A percentile compares a stretch with the other conserved stretches of the same genome.
These are phyloP conservation scores for Salix dunnii DNA, from an alignment of 345 rosid species.

Conservation along the genomic window DNA sequence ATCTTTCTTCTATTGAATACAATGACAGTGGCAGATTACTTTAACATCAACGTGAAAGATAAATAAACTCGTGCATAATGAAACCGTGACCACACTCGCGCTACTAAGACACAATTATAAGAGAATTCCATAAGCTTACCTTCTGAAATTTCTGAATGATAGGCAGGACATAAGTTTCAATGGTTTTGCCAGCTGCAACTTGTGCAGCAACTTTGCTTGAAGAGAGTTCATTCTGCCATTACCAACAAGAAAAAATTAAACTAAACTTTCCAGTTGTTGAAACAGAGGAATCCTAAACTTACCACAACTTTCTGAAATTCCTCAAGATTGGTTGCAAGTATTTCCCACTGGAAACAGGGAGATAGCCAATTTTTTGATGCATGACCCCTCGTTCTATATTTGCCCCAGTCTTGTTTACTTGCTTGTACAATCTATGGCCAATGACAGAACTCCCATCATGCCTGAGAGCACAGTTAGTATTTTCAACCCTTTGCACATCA, in stretches of 20 bases:
- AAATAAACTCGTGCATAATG: not conserved
- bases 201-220: slow-evolving; percentile 50
- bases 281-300: slow-evolving; percentile 23
- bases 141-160: slow-evolving; percentile 54
- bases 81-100: not conserved
- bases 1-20: slow-evolving; percentile 58
- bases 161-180: slow-evolving; percentile 55
- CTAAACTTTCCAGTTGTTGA: slow-evolving; percentile 1
- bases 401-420: slow-evolving; percentile 32
- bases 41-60: not conserved
- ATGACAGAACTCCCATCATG: slow-evolving; percentile 60
- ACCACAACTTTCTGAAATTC: slow-evolving; percentile 62
- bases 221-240: slow-evolving; percentile 57
- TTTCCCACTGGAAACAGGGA: slow-evolving; percentile 55
- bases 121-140: slow-evolving; percentile 33
- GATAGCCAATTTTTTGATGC: slow-evolving; percentile 25
- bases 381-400: slow-evolving; percentile 35
- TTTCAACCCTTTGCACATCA: slow-evolving; percentile 18
- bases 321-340: slow-evolving; percentile 67
- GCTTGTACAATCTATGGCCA: slow-evolving; percentile 80
- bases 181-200: slow-evolving; percentile 47
- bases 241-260: slow-evolving; percentile 15
- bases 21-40: slow-evolving; percentile 4
- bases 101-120: not conserved
- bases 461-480: slow-evolving; percentile 33